Conservation (phyloP, 805 yeast species). For the Ogataea zsoltii region DNA sequence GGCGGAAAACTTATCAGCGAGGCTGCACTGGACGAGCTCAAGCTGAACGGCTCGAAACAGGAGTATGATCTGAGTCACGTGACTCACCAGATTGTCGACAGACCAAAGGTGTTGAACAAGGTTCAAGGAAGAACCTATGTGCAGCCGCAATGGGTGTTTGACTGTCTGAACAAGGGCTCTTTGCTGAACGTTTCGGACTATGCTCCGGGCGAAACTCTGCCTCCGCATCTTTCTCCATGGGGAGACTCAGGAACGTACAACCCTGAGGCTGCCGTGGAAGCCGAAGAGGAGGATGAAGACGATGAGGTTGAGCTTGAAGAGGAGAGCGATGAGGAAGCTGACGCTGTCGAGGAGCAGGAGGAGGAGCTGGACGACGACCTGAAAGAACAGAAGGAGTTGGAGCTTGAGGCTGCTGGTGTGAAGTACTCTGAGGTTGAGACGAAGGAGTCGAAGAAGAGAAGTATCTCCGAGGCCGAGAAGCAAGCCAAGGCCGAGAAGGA, state of each 20-base stretch:
- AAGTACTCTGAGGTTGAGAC: slow-evolving; percentile 61
- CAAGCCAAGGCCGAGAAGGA: slow-evolving; percentile 53
- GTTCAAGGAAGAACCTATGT: slow-evolving; percentile 91
- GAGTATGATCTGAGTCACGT: slow-evolving; percentile 63
- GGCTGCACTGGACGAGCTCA: slow-evolving; percentile 77
- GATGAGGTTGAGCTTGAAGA: slow-evolving; percentile 50
- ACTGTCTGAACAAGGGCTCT: slow-evolving; percentile 75
- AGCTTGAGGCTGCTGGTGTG: slow-evolving; percentile 87
- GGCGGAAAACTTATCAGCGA: slow-evolving; percentile 89
- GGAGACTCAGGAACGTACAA: slow-evolving; percentile 92
- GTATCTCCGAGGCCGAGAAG: slow-evolving; percentile 43
- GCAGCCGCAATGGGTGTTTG: slow-evolving; percentile 99
- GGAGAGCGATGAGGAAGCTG: slow-evolving; percentile 54
- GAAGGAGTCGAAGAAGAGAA: slow-evolving; percentile 34
- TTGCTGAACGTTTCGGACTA: slow-evolving; percentile 77
- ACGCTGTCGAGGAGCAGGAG: slow-evolving; percentile 50
- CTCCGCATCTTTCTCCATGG: slow-evolving; percentile 99
- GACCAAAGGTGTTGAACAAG: slow-evolving; percentile 76
- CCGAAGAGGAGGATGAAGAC: slow-evolving; percentile 42
- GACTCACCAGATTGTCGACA: slow-evolving; percentile 93
- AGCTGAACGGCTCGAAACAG: slow-evolving; percentile 44
- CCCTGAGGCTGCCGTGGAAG: slow-evolving; percentile 60
- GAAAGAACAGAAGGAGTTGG: slow-evolving; percentile 76
- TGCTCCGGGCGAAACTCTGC: slow-evolving; percentile 92
- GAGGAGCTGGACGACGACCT: slow-evolving; percentile 56